Conservation (phyloP, 2,329 filamentous ascomycete genomes). For the Talaromyces sp. region DNA sequence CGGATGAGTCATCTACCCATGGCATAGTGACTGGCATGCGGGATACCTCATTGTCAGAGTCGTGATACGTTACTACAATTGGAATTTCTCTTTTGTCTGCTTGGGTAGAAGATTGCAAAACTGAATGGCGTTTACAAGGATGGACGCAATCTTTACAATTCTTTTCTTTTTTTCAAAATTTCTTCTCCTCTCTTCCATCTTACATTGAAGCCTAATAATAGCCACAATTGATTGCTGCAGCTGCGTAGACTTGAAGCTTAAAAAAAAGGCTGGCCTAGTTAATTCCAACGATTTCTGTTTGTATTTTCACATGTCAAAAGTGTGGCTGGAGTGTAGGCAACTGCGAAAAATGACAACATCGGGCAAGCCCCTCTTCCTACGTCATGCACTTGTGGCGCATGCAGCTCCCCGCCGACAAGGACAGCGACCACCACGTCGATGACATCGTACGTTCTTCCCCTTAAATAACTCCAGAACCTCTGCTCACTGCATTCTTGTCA, state of each 20-base stretch:
- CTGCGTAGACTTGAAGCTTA: not conserved
- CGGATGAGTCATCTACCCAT: slow-evolving; percentile 15
- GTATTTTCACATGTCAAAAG: slow-evolving; percentile 7
- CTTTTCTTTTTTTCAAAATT: slow-evolving; percentile 5
- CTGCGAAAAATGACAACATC: slow-evolving; percentile 6
- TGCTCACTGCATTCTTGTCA: not conserved
- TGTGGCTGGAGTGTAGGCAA: slow-evolving; percentile 1
- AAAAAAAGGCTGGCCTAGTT: not conserved
- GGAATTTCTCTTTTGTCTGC: not conserved
- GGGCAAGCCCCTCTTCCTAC: slow-evolving; percentile 3
- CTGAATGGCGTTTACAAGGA: not conserved
- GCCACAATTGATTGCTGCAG: slow-evolving; percentile 4
- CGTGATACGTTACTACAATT: slow-evolving; percentile 1
- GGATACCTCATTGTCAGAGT: slow-evolving; percentile 19
- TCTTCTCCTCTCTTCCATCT: slow-evolving; percentile 3
- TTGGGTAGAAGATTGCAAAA: not conserved
- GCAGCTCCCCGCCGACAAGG: slow-evolving; percentile 3
- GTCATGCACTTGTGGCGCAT: slow-evolving; percentile 16
- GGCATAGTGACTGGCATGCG: slow-evolving; percentile 18
- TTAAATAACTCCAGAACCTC: not conserved
- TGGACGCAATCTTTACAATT: slow-evolving; percentile 3
- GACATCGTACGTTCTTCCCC: slow-evolving; percentile 7
- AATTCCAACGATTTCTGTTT: not conserved
- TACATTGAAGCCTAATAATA: not conserved
- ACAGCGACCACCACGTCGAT: not conserved